Evolutionary conservation across 2,329 filamentous ascomycete genomes (phyloP).

Genomic region (Rhinocladiella similis): DNA sequence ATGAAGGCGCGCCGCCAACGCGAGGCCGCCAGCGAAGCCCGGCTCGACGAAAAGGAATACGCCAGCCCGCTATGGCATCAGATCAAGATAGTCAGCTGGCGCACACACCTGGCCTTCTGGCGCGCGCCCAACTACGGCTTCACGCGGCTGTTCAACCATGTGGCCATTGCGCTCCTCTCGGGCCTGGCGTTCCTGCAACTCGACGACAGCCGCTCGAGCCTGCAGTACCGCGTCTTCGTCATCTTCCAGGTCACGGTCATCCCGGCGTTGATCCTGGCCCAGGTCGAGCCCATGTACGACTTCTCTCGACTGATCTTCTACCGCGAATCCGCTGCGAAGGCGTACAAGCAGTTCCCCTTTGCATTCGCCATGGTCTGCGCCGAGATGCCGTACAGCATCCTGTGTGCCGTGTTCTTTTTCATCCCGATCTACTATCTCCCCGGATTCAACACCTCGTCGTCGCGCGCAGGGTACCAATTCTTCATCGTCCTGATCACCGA

Average conservation of each 20-base stretch:
- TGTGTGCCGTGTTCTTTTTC: conserved; percentile 81
- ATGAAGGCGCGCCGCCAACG: conserved; percentile 64
- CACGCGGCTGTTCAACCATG: conserved; percentile 81
- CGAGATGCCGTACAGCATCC: conserved; percentile 78
- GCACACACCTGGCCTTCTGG: conserved; percentile 80
- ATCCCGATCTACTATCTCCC: conserved; percentile 83
- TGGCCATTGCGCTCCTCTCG: conserved; percentile 74
- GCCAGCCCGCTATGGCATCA: conserved; percentile 79
- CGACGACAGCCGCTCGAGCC: conserved; percentile 69
- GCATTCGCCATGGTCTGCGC: conserved; percentile 74
- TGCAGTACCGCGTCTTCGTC: conserved; percentile 86
- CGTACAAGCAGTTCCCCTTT: conserved; percentile 80
- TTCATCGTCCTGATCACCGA: conserved; percentile 81
- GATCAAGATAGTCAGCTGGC: conserved; percentile 69
- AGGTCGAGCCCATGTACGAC: conserved; percentile 83
- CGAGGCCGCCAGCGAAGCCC: conserved; percentile 44
- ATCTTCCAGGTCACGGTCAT: conserved; percentile 86
- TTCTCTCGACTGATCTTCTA: conserved; percentile 79
- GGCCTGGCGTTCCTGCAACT: conserved; percentile 79
- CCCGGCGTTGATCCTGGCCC: conserved; percentile 77
- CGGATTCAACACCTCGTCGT: conserved; percentile 63
- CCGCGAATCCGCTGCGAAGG: conserved; percentile 81
- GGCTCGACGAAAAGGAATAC: conserved; percentile 68
- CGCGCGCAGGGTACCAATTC: conserved; percentile 81
- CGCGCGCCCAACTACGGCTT: conserved; percentile 86